These are phyloP conservation scores for Crithidia fasciculata DNA, from an alignment of 208 protist species.

Conservation along the genomic window DNA sequence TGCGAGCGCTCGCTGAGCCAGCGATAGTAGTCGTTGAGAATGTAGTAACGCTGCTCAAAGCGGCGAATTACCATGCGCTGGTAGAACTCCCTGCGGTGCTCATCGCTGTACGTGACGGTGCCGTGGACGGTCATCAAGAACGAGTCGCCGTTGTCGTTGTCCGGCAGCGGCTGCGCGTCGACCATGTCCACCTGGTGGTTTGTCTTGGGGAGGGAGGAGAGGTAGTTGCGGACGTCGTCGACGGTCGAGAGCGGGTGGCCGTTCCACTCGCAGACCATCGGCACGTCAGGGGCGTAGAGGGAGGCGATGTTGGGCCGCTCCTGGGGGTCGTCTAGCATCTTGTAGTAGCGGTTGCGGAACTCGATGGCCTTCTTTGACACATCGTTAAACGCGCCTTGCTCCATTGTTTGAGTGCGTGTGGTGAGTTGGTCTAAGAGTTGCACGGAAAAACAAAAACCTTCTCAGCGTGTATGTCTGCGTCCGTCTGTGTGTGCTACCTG, in stretches of 20 bases:
- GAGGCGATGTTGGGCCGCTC: conserved; percentile 58
- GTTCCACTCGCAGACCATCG: conserved; percentile 89
- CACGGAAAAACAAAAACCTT: neutral
- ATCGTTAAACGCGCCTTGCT: conserved; percentile 73
- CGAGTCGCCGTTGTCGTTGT: conserved; percentile 75
- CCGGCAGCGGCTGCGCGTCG: conserved; percentile 91
- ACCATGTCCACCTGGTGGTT: conserved; percentile 81
- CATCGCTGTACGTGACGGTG: conserved; percentile 84
- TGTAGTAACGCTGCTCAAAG: conserved; percentile 77
- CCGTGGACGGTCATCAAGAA: conserved; percentile 86
- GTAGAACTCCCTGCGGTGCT: conserved; percentile 89
- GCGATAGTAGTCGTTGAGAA: conserved; percentile 92
- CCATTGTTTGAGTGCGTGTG: conserved; percentile 37
- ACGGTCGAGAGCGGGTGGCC: conserved; percentile 70
- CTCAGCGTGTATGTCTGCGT: neutral
- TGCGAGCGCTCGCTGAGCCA: conserved; percentile 77
- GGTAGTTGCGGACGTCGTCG: conserved; percentile 64
- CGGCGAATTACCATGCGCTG: conserved; percentile 85
- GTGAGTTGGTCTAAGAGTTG: neutral
- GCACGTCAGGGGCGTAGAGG: conserved; percentile 74
- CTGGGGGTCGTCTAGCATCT: conserved; percentile 70
- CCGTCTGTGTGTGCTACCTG: neutral
- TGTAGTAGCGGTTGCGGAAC: conserved; percentile 83
- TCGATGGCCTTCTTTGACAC: conserved; percentile 84
- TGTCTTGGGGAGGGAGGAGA: conserved; percentile 70